Evolutionary conservation across 2,329 filamentous ascomycete species (phyloP), one percentile per base, ranked within the genome.

Genomic region (Trichoderma endophyticum): DNA sequence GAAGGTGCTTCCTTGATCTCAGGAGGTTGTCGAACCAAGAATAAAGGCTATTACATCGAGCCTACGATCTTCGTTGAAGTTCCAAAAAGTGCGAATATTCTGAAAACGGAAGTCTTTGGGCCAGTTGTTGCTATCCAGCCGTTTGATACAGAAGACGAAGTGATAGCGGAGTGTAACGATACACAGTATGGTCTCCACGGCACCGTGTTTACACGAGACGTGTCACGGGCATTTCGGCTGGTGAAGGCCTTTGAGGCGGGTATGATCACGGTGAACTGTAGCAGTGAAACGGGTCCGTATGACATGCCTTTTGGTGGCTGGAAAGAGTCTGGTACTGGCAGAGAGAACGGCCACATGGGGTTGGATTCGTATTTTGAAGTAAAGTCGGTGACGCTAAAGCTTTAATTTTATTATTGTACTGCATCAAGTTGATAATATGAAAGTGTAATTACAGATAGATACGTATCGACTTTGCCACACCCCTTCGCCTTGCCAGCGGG

Each of bases 301-400:
- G 72, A 73, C n/a, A 71, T 76, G 48, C 76, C 77, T 1, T 78
- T 78, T 67, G 78, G 79, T 24, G 87, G 87, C 61, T 86, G 89
- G 11, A 90, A 90, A 80, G 85, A 89, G 81, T 86, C 84, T 77
- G 88, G 88, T 4, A 88, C 88, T 77, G 87, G 87, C 0, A 79
- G 86, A 15, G 86, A 88, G 73, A 72, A 83, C 3, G 82, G 81
- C 2, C 81, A 82, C 74, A 81, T 79, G 2, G 82, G 81, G 0
- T 72, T 84, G 15, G 81, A 81, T 18, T 81, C 78, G 5, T 85
- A 82, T 70, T 79, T 77, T 32, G 77, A 80, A 70, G 75, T 78
- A 43, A 82, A 83, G 76, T 77, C 79, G 4, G 71, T 70, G 30
- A 62, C 67, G 6, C 26, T 70, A 43, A 34, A 63, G 57, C 39